Percentiles rank a stretch among this genome's conserved stretches.
These are phyloP conservation scores for Cochlearia excelsa DNA, from an alignment of 345 rosid species.

Conservation along the genomic window DNA sequence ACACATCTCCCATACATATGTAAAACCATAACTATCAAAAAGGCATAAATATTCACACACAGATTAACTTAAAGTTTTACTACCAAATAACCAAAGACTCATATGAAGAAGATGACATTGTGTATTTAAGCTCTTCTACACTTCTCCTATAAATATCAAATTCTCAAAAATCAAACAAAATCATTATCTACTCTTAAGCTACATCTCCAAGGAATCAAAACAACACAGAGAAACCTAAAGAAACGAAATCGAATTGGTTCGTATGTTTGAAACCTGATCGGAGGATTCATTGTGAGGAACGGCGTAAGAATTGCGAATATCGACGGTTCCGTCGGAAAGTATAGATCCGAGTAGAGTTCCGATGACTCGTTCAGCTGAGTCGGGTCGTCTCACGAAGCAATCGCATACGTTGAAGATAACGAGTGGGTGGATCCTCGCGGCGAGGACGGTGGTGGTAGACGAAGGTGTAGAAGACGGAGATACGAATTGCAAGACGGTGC, in stretches of 20 bases:
- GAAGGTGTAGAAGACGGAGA: constrained; percentile 34
- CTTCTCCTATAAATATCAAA: too few species aligned
- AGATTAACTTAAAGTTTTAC: background rate
- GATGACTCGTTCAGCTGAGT: constrained; percentile 88
- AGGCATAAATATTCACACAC: background rate
- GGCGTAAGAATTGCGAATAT: constrained; percentile 88
- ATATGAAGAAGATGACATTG: background rate
- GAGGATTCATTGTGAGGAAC: constrained; percentile 95
- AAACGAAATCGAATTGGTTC: too few species aligned
- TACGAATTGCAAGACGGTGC: constrained; percentile 64
- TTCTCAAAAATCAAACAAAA: background rate
- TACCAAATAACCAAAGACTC: background rate
- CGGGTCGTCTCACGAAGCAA: constrained; percentile 90
- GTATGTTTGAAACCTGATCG: constrained; percentile 54
- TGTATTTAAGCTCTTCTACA: too few species aligned
- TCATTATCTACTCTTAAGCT: constrained; percentile 7
- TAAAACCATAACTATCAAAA: too few species aligned
- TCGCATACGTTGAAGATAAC: constrained; percentile 93
- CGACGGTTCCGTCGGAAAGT: constrained; percentile 83
- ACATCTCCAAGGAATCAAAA: constrained; percentile 13
- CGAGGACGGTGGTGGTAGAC: constrained; percentile 27
- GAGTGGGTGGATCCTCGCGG: constrained; percentile 81
- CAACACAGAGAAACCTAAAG: background rate
- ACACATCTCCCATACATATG: too few species aligned
- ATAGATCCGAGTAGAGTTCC: constrained; percentile 96